Conservation (phyloP, 345 rosid genomes). For the Salix arbutifolia region DNA sequence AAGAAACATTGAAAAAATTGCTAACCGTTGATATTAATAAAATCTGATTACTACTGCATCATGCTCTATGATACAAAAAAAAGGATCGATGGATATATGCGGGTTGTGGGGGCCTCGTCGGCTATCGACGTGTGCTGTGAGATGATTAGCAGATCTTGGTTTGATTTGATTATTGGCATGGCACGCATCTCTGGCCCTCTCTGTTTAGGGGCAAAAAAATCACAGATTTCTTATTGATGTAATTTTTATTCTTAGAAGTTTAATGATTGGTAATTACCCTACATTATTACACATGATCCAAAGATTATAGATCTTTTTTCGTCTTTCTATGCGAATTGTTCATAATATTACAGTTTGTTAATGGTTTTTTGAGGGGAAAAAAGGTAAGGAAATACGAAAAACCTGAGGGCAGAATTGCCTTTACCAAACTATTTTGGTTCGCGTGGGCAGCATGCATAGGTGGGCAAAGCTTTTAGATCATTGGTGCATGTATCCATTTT, state of each 20-base stretch:
- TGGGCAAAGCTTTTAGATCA: not conserved
- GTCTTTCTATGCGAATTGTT: not conserved
- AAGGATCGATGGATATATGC: not conserved
- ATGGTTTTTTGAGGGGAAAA: too few species aligned
- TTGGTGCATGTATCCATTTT: not conserved
- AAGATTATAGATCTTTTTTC: not conserved
- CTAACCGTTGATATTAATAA: not conserved
- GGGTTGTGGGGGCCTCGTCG: not conserved
- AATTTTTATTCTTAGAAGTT: not conserved
- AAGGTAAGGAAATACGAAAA: too few species aligned
- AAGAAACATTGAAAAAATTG: constrained; percentile 34
- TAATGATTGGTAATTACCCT: not conserved
- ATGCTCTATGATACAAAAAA: not conserved
- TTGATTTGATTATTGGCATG: not conserved
- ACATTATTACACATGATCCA: not conserved
- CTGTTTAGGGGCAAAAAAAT: not conserved
- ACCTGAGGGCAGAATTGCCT: too few species aligned
- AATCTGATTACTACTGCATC: not conserved
- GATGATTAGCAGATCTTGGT: not conserved
- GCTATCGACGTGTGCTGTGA: not conserved
- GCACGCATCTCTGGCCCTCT: not conserved
- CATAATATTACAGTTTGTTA: not conserved
- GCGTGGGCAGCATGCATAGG: too few species aligned
- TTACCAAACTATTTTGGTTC: too few species aligned
- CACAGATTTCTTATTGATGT: not conserved